Conservation (phyloP, 345 rosid genomes). For the Rubroshorea leprosula region DNA sequence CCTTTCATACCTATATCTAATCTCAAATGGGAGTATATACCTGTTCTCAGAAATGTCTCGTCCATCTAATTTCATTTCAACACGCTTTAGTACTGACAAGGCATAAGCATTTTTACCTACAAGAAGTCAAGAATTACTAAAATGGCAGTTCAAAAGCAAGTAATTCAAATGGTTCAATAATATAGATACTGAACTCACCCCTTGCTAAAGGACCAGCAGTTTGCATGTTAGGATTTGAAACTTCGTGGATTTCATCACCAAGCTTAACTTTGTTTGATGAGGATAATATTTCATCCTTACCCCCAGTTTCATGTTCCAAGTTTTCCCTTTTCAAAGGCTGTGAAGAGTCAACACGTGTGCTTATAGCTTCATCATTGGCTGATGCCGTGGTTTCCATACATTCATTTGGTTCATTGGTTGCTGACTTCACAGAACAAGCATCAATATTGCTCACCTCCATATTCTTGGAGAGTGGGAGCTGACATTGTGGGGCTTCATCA, state of each 20-base stretch:
- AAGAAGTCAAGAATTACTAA: slow-evolving; percentile 6
- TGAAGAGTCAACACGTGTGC: slow-evolving; percentile 24
- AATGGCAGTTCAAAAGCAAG: not conserved
- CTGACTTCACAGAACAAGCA: slow-evolving; percentile 15
- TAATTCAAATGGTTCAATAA: not conserved
- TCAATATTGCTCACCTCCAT: slow-evolving; percentile 26
- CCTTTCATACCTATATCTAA: not conserved
- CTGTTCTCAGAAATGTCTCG: slow-evolving; percentile 56
- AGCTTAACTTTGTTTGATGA: slow-evolving; percentile 28
- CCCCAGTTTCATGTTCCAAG: slow-evolving; percentile 27
- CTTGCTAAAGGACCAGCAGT: slow-evolving; percentile 34
- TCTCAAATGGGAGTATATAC: slow-evolving; percentile 27
- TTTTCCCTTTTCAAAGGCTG: slow-evolving; percentile 27
- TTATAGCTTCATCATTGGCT: slow-evolving; percentile 26
- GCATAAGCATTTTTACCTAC: slow-evolving; percentile 87
- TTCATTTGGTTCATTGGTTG: slow-evolving; percentile 24
- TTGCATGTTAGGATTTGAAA: slow-evolving; percentile 31
- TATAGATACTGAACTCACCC: slow-evolving; percentile 37
- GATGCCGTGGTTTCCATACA: slow-evolving; percentile 19
- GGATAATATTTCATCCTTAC: slow-evolving; percentile 27
- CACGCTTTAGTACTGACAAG: slow-evolving; percentile 60
- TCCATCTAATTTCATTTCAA: slow-evolving; percentile 87
- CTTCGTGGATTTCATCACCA: slow-evolving; percentile 43
- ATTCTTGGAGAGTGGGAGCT: slow-evolving; percentile 16
- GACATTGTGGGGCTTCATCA: slow-evolving; percentile 22